phyloP scores from a whole-genome alignment of 78 protist genomes.

The Dictyostelium capitatum region DNA sequence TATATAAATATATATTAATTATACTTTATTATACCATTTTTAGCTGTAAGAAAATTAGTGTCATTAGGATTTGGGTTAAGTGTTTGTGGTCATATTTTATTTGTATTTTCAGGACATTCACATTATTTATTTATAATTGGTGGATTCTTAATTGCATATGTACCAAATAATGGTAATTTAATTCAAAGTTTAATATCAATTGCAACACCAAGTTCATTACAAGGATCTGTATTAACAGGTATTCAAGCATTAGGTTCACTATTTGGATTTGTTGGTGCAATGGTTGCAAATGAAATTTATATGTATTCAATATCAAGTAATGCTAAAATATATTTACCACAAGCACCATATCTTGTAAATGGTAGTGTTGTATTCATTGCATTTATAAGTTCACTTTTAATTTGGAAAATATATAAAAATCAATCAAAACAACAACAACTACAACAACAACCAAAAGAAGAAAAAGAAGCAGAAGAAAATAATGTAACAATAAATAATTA shows the following conservation, averaged over 20 bases:
- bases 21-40: not conserved
- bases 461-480: too few relatives aligned
- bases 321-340: constrained; percentile 26
- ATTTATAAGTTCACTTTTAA: constrained; percentile 11
- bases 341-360: constrained; percentile 10
- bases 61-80: not conserved
- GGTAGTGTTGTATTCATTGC: not conserved
- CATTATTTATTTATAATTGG: constrained; percentile 10
- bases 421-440: too few relatives aligned
- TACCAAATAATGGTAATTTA: not conserved
- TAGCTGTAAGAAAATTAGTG: constrained; percentile 34
- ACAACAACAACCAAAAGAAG: too few relatives aligned
- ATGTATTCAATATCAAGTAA: not conserved
- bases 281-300: not conserved
- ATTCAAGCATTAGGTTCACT: not conserved
- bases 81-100: not conserved
- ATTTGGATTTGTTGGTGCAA: not conserved
- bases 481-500: too few relatives aligned
- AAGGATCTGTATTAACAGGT: constrained; percentile 40
- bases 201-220: constrained; percentile 20
- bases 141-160: not conserved
- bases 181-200: constrained; percentile 17
- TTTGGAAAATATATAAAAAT: constrained; percentile 17
- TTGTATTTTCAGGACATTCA: not conserved
- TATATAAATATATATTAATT: not conserved